Conservation (phyloP, 139 green algal species). For the Deuterostichococcus epilithicus region DNA sequence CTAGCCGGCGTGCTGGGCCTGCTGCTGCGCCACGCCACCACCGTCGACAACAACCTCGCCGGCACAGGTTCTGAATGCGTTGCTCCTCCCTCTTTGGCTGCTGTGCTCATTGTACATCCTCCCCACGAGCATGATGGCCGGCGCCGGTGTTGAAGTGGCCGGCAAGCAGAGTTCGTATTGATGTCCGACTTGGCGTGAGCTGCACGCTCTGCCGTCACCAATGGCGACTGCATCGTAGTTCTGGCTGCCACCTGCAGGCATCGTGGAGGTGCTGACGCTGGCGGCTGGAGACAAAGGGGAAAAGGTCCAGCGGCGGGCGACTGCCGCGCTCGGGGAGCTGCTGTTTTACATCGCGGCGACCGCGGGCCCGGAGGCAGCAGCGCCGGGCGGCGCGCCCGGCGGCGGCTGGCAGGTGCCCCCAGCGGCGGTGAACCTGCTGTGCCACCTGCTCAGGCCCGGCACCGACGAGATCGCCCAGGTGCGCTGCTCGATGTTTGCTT, state of each 20-base stretch:
- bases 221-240: too few relatives aligned
- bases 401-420: conserved; percentile 23
- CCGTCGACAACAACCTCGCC: conserved; percentile 70
- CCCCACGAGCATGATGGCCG: too few relatives aligned
- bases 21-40: conserved; percentile 87
- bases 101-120: too few relatives aligned
- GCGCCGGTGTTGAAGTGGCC: too few relatives aligned
- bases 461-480: conserved; percentile 77
- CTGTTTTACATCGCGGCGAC: conserved; percentile 90
- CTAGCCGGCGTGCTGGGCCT: conserved; percentile 63
- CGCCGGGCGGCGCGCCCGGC: conserved; percentile 3
- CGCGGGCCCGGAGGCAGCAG: conserved; percentile 6
- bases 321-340: conserved; percentile 88
- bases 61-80: conserved; percentile 9
- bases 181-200: neutral
- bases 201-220: conserved; percentile 1
- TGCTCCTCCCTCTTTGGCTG: neutral
- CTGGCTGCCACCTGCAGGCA: conserved; percentile 19
- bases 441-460: conserved; percentile 58
- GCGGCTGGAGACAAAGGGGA: conserved; percentile 68
- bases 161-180: too few relatives aligned
- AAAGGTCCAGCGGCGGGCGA: conserved; percentile 67
- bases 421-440: conserved; percentile 27
- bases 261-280: conserved; percentile 73
- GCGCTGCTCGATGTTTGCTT: too few relatives aligned